Conservation (phyloP, 305 asterid species). For the Fraxinus floribunda region DNA sequence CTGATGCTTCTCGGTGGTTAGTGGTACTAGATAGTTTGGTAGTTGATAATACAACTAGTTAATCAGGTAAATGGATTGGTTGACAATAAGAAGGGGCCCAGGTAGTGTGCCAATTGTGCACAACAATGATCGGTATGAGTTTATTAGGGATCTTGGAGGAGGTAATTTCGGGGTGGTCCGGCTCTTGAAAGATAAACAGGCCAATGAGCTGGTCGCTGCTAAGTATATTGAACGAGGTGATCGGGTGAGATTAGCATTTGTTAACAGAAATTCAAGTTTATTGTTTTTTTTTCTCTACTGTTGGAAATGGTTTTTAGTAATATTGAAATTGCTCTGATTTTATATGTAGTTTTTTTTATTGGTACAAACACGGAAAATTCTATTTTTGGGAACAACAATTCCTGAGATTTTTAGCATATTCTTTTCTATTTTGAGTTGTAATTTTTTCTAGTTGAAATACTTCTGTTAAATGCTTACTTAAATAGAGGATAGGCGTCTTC, state of each 20-base stretch:
- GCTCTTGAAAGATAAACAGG: conserved; percentile 52
- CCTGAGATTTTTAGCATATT: neutral
- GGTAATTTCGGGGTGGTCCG: conserved; percentile 54
- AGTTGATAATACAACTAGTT: neutral
- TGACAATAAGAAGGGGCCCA: conserved; percentile 30
- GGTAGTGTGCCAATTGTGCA: conserved; percentile 52
- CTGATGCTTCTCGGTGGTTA: conserved; percentile 7
- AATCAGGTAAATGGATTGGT: conserved; percentile 37
- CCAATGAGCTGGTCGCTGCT: conserved; percentile 53
- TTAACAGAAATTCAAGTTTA: conserved; percentile 3
- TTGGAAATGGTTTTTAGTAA: conserved; percentile 8
- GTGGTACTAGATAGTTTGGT: conserved; percentile 6
- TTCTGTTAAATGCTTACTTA: neutral
- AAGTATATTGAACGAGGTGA: conserved; percentile 59
- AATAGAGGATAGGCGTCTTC: neutral
- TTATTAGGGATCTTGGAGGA: conserved; percentile 48
- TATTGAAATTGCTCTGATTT: conserved; percentile 9
- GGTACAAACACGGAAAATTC: neutral
- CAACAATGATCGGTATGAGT: conserved; percentile 46
- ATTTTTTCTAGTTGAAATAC: neutral
- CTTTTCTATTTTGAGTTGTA: conserved; percentile 2
- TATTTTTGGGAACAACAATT: neutral
- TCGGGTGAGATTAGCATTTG: conserved; percentile 32
- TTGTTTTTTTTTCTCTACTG: neutral
- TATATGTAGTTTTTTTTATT: neutral